These are phyloP conservation scores for Schwanniomyces sp. DNA, from an alignment of 805 yeast species.

Conservation along the genomic window DNA sequence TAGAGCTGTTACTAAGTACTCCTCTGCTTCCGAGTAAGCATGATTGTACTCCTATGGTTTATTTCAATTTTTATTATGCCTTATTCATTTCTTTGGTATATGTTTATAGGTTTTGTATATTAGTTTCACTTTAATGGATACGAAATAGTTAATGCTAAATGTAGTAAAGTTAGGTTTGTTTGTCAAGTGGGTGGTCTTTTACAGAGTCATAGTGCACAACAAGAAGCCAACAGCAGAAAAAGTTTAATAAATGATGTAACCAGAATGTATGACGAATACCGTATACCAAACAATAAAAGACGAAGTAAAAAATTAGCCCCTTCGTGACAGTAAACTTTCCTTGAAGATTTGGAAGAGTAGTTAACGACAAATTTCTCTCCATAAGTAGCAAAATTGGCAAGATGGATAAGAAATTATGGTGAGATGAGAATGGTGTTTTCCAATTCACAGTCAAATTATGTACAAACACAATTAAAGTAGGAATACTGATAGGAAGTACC, in stretches of 20 bases:
- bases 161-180: background rate
- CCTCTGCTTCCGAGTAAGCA: slow-evolving; percentile 52
- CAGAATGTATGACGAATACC: slow-evolving; percentile 84
- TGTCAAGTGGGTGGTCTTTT: background rate
- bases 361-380: slow-evolving; percentile 53
- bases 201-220: slow-evolving; percentile 5
- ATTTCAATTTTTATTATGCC: slow-evolving; percentile 6
- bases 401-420: slow-evolving; percentile 78
- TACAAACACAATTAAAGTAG: slow-evolving; percentile 75
- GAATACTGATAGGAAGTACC: slow-evolving; percentile 76
- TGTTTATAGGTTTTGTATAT: slow-evolving; percentile 10
- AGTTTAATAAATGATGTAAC: slow-evolving; percentile 75
- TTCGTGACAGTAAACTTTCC: slow-evolving; percentile 11
- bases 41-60: background rate
- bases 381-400: slow-evolving; percentile 67
- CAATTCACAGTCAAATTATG: slow-evolving; percentile 77
- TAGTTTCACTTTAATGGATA: slow-evolving; percentile 13
- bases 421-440: slow-evolving; percentile 84
- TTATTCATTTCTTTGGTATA: slow-evolving; percentile 2
- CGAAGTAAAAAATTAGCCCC: slow-evolving; percentile 48
- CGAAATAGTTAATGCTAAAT: slow-evolving; percentile 3
- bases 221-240: slow-evolving; percentile 55
- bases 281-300: slow-evolving; percentile 62
- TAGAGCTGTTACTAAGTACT: slow-evolving; percentile 95
- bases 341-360: slow-evolving; percentile 40